These are phyloP conservation scores for Rhodotorula toruloides DNA, from an alignment of 768 basidiomycete species.

Conservation along the genomic window DNA sequence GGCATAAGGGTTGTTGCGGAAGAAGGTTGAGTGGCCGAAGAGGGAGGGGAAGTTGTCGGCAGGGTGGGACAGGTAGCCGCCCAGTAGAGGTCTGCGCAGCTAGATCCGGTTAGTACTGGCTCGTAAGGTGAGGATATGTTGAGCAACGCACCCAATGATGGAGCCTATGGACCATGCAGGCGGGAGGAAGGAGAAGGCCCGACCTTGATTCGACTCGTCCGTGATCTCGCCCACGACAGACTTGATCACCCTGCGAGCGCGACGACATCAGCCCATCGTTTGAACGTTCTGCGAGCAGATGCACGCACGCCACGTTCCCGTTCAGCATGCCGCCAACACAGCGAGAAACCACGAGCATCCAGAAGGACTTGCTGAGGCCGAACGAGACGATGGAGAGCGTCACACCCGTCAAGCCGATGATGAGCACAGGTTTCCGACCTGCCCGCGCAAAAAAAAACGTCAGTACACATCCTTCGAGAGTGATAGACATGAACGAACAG, in stretches of 20 bases:
- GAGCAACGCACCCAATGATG: constrained; percentile 20
- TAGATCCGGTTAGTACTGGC: not conserved
- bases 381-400: constrained; percentile 36
- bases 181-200: constrained; percentile 40
- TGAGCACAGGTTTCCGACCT: constrained; percentile 41
- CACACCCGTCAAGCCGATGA: constrained; percentile 36
- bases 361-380: constrained; percentile 29
- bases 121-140: not conserved
- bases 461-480: not conserved
- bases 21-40: constrained; percentile 18
- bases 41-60: constrained; percentile 22
- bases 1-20: constrained; percentile 32
- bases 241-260: constrained; percentile 29
- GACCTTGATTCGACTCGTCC: constrained; percentile 39
- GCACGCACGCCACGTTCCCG: constrained; percentile 27
- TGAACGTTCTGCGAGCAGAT: not conserved
- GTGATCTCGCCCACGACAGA: constrained; percentile 36
- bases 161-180: constrained; percentile 35
- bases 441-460: not conserved
- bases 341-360: constrained; percentile 30
- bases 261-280: not conserved
- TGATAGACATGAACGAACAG: not conserved
- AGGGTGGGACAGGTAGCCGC: constrained; percentile 39
- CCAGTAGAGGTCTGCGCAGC: constrained; percentile 34
- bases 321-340: constrained; percentile 28